Evolutionary conservation across 306 rosid genomes (phyloP).

Genomic region (Ormosia semicastrata): DNA sequence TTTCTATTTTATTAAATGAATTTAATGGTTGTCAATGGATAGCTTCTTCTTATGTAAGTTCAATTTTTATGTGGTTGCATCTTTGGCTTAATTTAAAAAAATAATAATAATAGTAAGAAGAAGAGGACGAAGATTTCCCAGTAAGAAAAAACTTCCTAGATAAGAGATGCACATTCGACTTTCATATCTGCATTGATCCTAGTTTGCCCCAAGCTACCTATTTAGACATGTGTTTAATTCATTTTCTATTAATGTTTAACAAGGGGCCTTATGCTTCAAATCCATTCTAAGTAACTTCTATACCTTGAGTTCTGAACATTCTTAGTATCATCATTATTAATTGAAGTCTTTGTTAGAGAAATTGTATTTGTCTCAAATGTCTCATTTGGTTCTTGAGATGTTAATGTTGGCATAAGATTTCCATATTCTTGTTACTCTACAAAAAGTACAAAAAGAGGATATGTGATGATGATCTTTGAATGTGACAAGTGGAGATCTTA

Average conservation of each 20-base stretch:
- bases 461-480: not conserved
- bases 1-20: not conserved
- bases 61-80: not conserved
- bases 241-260: not conserved
- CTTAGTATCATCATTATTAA: not conserved
- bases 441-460: not conserved
- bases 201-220: not conserved
- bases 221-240: not conserved
- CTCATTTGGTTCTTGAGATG: slow-evolving; percentile 1
- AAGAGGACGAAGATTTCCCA: not conserved
- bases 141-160: not conserved
- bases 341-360: not conserved
- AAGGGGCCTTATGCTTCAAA: not conserved
- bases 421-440: not conserved
- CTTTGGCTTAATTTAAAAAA: not conserved
- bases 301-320: not conserved
- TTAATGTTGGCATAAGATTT: not conserved
- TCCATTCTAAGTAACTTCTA: not conserved
- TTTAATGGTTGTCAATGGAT: not conserved
- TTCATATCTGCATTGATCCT: not conserved
- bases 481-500: not conserved
- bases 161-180: not conserved
- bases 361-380: not conserved
- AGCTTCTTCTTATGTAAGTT: not conserved
- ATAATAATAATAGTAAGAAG: not conserved